A percentile compares a stretch with the other conserved stretches of the same genome.
These are phyloP conservation scores for Colletotrichum phormii DNA, from an alignment of 2,329 filamentous ascomycete genomes.

Conservation along the genomic window DNA sequence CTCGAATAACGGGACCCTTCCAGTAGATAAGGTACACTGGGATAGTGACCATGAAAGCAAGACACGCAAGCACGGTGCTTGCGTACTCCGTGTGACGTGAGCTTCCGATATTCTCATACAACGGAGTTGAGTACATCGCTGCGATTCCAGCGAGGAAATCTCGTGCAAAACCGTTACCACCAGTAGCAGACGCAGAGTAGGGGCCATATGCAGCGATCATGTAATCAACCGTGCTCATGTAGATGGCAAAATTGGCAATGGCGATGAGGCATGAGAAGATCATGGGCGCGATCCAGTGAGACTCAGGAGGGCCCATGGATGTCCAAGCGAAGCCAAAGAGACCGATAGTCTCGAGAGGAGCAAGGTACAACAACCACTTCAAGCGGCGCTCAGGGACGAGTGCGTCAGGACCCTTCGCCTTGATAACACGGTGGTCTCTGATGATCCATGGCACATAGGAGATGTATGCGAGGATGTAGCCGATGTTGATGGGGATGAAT, in stretches of 20 bases:
- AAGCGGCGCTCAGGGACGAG: slow-evolving; percentile 65
- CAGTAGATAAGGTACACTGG: slow-evolving; percentile 37
- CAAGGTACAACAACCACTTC: slow-evolving; percentile 70
- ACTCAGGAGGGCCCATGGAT: slow-evolving; percentile 60
- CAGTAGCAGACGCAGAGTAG: slow-evolving; percentile 74
- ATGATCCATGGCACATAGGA: slow-evolving; percentile 67
- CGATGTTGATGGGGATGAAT: slow-evolving; percentile 47
- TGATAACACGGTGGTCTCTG: slow-evolving; percentile 45
- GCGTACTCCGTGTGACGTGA: slow-evolving; percentile 62
- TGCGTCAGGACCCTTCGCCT: slow-evolving; percentile 56
- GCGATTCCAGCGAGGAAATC: slow-evolving; percentile 74
- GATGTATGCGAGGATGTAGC: slow-evolving; percentile 70
- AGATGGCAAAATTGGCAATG: slow-evolving; percentile 72
- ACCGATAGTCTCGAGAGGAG: slow-evolving; percentile 69
- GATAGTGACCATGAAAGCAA: slow-evolving; percentile 43
- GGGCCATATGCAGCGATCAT: slow-evolving; percentile 75
- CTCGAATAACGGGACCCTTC: slow-evolving; percentile 33
- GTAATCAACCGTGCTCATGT: slow-evolving; percentile 76
- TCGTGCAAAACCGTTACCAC: slow-evolving; percentile 74
- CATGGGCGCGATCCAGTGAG: slow-evolving; percentile 73
- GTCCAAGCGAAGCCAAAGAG: slow-evolving; percentile 73
- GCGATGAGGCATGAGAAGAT: slow-evolving; percentile 70
- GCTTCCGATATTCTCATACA: slow-evolving; percentile 58
- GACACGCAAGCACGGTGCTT: slow-evolving; percentile 62
- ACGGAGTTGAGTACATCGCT: slow-evolving; percentile 69